Conservation (phyloP, 2,329 filamentous ascomycete species). For the Stemphylium vesicarium region DNA sequence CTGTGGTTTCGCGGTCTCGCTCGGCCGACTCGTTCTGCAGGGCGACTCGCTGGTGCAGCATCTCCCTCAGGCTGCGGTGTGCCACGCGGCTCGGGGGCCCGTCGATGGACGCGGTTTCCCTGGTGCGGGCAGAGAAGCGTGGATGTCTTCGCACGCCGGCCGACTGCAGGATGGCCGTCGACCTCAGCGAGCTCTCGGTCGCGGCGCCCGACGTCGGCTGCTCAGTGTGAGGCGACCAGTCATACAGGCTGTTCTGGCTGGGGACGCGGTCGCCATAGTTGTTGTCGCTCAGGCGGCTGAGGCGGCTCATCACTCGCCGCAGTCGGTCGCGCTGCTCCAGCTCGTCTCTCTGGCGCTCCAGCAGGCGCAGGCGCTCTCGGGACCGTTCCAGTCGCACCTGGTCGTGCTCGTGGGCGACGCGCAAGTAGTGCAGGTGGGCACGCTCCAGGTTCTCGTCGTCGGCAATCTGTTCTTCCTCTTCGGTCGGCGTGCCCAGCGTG, state of each 20-base stretch:
- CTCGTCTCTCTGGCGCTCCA: constrained; percentile 46
- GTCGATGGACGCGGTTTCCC: constrained; percentile 45
- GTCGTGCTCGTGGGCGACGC: constrained; percentile 48
- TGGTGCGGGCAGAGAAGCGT: constrained; percentile 46
- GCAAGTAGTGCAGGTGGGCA: constrained; percentile 44
- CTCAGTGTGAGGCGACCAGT: constrained; percentile 62
- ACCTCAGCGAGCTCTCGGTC: constrained; percentile 45
- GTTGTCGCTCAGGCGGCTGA: constrained; percentile 52
- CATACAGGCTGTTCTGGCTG: constrained; percentile 62
- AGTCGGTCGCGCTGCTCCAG: constrained; percentile 50
- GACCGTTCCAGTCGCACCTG: constrained; percentile 26
- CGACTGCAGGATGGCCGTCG: constrained; percentile 51
- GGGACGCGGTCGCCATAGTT: constrained; percentile 61
- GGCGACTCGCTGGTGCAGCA: constrained; percentile 27
- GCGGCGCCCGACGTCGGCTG: constrained; percentile 29
- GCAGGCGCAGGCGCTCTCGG: constrained; percentile 37
- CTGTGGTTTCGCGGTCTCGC: constrained; percentile 7
- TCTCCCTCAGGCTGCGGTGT: constrained; percentile 34
- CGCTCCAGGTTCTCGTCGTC: constrained; percentile 48
- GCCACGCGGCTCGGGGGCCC: constrained; percentile 30
- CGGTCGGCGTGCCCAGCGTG: constrained; percentile 53
- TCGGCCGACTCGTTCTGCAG: constrained; percentile 16
- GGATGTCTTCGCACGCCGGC: constrained; percentile 45
- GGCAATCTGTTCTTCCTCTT: constrained; percentile 25
- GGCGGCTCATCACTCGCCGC: constrained; percentile 54